Percentiles rank a stretch among this genome's conserved stretches.
These are phyloP conservation scores for Saccharomyces hybrid DNA, from an alignment of 1,139 yeast genomes.

Conservation along the genomic window DNA sequence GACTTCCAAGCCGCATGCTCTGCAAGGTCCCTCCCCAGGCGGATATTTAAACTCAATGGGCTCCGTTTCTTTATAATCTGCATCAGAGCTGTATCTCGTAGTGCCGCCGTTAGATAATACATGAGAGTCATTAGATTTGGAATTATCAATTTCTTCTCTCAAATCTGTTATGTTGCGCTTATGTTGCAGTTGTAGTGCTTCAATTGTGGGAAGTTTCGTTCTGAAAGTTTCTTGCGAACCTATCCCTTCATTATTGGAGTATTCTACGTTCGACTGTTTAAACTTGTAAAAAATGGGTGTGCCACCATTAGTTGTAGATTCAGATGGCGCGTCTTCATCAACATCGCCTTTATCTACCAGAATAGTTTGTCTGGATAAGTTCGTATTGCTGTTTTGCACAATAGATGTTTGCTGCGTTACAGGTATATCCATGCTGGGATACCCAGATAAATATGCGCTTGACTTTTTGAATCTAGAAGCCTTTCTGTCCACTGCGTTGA, in stretches of 20 bases:
- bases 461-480: constrained; percentile 18
- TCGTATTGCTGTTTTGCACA: background rate
- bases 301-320: constrained; percentile 1
- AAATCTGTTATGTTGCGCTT: background rate
- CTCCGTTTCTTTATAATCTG: background rate
- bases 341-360: constrained; percentile 2
- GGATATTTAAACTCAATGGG: constrained; percentile 26
- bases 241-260: background rate
- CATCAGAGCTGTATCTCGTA: background rate
- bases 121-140: background rate
- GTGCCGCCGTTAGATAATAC: background rate
- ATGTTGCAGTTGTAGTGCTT: background rate
- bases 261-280: background rate
- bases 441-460: constrained; percentile 25
- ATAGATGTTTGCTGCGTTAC: background rate
- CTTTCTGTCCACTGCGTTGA: background rate
- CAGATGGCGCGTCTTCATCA: background rate
- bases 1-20: constrained; percentile 44
- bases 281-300: constrained; percentile 21
- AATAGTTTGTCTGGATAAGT: background rate
- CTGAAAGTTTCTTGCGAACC: background rate
- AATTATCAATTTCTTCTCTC: background rate
- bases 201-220: background rate
- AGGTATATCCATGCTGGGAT: constrained; percentile 5
- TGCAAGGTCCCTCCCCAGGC: constrained; percentile 71